Evolutionary conservation across 2,329 filamentous ascomycete genomes (phyloP).

Genomic region (Phyllachora maydis): DNA sequence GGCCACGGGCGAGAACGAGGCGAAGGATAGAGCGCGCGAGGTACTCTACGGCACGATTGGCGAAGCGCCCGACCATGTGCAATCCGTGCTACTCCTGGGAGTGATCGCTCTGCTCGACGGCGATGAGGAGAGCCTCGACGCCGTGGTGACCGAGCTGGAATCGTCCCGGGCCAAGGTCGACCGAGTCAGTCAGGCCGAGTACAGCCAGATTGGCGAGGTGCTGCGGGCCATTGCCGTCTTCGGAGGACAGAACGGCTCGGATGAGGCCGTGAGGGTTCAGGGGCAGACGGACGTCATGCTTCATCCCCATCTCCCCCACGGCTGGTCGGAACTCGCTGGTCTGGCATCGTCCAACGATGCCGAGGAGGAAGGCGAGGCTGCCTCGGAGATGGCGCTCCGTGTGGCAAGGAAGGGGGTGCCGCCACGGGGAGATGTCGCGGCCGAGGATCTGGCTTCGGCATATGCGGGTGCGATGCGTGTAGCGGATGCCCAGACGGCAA

Average conservation of each 20-base stretch:
- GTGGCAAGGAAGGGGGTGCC: slow-evolving; percentile 60
- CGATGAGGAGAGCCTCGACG: slow-evolving; percentile 60
- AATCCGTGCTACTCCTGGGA: slow-evolving; percentile 62
- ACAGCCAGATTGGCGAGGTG: slow-evolving; percentile 51
- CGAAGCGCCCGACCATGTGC: slow-evolving; percentile 51
- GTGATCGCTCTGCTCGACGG: slow-evolving; percentile 66
- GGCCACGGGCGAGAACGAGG: slow-evolving; percentile 61
- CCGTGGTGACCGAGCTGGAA: slow-evolving; percentile 60
- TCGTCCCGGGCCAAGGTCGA: slow-evolving; percentile 46
- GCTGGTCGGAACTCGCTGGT: slow-evolving; percentile 68
- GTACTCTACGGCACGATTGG: slow-evolving; percentile 68
- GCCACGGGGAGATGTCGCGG: slow-evolving; percentile 45
- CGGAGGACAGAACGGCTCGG: slow-evolving; percentile 21
- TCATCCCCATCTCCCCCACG: slow-evolving; percentile 55
- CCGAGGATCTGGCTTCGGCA: slow-evolving; percentile 48
- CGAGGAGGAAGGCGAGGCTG: slow-evolving; percentile 18
- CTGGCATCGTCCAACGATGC: slow-evolving; percentile 12
- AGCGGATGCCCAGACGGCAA: slow-evolving; percentile 55
- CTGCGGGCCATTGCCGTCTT: slow-evolving; percentile 52
- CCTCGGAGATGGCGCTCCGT: slow-evolving; percentile 59
- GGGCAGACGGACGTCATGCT: slow-evolving; percentile 63
- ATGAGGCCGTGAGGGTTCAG: slow-evolving; percentile 36
- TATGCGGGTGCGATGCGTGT: slow-evolving; percentile 53
- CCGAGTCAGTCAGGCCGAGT: slow-evolving; percentile 36
- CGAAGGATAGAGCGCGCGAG: slow-evolving; percentile 55